A percentile compares a stretch with the other conserved stretches of the same genome.
Conservation (phyloP, 345 rosid species). For the Moricandia moricandioides region DNA sequence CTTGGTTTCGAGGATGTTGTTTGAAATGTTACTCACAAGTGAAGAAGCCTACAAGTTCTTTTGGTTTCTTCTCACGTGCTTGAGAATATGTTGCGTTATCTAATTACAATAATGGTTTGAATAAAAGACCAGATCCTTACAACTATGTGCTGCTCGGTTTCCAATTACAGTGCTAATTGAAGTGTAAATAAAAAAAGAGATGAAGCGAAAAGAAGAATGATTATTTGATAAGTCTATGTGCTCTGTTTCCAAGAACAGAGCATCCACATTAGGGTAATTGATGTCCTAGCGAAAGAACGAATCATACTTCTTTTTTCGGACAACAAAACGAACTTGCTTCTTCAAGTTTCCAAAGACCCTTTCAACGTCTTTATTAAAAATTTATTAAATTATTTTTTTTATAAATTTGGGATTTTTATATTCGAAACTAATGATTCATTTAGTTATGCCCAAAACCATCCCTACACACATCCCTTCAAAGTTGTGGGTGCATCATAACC, state of each 20-base stretch:
- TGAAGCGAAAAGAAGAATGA: no score
- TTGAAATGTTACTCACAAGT: constrained; percentile 9
- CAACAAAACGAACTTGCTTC: no score
- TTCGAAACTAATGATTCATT: no score
- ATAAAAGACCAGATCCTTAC: background rate
- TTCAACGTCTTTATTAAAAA: no score
- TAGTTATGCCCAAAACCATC: no score
- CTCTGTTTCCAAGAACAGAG: background rate
- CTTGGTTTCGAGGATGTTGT: constrained; percentile 34
- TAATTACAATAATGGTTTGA: background rate
- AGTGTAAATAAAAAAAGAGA: background rate
- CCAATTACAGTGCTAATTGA: background rate
- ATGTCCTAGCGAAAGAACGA: no score
- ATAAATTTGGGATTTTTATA: no score
- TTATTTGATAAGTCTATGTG: background rate
- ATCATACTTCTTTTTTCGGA: no score
- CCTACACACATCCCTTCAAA: no score
- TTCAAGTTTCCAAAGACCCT: no score
- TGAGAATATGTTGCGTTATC: background rate
- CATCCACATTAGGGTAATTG: background rate
- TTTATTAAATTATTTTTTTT: no score
- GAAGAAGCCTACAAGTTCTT: background rate
- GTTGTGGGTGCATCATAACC: no score
- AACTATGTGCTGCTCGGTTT: background rate
- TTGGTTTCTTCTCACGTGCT: background rate